These are phyloP conservation scores for Zygoascus hellenicus DNA, from an alignment of 1,139 yeast genomes.

Conservation along the genomic window DNA sequence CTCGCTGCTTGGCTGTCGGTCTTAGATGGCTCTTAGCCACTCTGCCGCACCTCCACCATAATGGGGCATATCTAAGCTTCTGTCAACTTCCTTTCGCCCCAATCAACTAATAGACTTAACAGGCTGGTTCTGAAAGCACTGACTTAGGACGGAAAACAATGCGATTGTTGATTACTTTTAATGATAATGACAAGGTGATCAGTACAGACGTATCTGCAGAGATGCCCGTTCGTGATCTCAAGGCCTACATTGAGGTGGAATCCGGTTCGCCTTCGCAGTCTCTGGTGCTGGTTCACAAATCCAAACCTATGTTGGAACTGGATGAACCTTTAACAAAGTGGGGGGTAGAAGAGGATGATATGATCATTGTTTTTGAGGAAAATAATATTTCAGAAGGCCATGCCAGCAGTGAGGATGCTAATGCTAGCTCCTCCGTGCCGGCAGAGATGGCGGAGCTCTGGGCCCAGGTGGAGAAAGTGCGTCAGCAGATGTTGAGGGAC, in stretches of 20 bases:
- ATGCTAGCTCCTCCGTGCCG: constrained; percentile 29
- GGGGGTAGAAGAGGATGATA: constrained; percentile 51
- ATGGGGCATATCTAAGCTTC: background rate
- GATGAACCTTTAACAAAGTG: constrained; percentile 43
- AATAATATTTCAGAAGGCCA: constrained; percentile 11
- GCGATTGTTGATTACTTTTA: constrained; percentile 37
- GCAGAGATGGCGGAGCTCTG: constrained; percentile 22
- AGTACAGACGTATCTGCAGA: constrained; percentile 58
- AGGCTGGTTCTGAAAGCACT: background rate
- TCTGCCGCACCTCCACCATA: background rate
- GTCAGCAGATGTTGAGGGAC: constrained; percentile 33
- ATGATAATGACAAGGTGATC: constrained; percentile 28
- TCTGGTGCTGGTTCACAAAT: constrained; percentile 10
- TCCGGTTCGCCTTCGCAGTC: constrained; percentile 38
- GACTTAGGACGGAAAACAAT: constrained; percentile 20
- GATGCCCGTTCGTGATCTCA: constrained; percentile 60
- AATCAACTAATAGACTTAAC: background rate
- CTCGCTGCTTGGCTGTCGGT: too few relatives aligned
- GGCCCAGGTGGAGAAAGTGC: constrained; percentile 32
- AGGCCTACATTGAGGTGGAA: constrained; percentile 75
- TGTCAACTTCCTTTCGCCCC: background rate
- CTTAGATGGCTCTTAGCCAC: background rate
- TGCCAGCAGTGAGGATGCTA: constrained; percentile 11
- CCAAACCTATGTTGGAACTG: constrained; percentile 47
- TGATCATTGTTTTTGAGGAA: constrained; percentile 39